Evolutionary conservation across 371 early-diverging fungal species (phyloP).

Genomic region (Syncephalis plumigaleata): DNA sequence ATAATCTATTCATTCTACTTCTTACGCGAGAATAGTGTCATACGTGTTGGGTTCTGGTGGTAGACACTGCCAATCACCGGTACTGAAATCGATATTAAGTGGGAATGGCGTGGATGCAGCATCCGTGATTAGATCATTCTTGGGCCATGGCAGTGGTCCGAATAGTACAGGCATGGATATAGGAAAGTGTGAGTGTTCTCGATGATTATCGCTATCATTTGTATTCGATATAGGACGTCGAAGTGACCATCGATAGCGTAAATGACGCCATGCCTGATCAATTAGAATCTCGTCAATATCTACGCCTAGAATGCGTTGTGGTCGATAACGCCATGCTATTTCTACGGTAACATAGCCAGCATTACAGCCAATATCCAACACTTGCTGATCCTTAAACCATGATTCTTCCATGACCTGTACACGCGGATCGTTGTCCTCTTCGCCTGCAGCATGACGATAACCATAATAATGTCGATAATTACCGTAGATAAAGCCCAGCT

Average conservation of each 20-base stretch:
- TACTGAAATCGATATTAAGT: background rate
- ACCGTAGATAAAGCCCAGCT: slow-evolving; percentile 4
- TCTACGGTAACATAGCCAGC: slow-evolving; percentile 45
- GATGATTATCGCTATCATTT: background rate
- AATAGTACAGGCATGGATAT: too few species aligned
- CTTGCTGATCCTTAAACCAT: slow-evolving; percentile 32
- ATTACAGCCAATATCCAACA: slow-evolving; percentile 82
- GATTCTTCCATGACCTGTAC: slow-evolving; percentile 24
- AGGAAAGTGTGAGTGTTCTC: background rate
- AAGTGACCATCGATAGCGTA: background rate
- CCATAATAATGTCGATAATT: slow-evolving; percentile 15
- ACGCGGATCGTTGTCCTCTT: slow-evolving; percentile 30
- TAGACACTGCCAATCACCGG: slow-evolving; percentile 1
- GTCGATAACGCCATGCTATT: slow-evolving; percentile 27
- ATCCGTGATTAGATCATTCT: background rate
- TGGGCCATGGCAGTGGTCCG: too few species aligned
- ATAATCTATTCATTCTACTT: background rate
- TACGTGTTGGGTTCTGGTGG: background rate
- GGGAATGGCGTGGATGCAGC: background rate
- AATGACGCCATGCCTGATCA: slow-evolving; percentile 26
- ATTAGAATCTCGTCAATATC: slow-evolving; percentile 63
- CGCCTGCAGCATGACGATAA: slow-evolving; percentile 8
- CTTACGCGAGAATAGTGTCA: background rate
- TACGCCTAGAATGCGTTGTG: slow-evolving; percentile 35
- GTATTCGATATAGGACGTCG: background rate